A percentile compares a stretch with the other conserved stretches of the same genome.
These are phyloP conservation scores for Cryptococcus sp. DNA, from an alignment of 1,284 basidiomycete genomes.

Conservation along the genomic window DNA sequence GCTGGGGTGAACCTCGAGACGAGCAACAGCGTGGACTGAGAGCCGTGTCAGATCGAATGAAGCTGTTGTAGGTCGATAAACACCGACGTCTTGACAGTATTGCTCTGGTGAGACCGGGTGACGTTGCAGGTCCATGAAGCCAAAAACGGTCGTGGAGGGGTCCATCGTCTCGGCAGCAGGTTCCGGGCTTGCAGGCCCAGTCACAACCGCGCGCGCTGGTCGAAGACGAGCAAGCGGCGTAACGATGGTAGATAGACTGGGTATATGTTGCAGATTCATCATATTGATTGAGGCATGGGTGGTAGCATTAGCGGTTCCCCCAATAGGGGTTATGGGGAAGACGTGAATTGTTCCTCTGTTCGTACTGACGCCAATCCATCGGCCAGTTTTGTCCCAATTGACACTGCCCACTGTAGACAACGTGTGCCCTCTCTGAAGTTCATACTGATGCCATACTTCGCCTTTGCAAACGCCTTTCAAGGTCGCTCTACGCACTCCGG, in stretches of 20 bases:
- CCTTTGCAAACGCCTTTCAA: slow-evolving; percentile 29
- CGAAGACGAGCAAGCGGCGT: slow-evolving; percentile 62
- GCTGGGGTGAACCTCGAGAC: background rate
- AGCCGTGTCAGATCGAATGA: slow-evolving; percentile 36
- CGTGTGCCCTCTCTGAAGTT: slow-evolving; percentile 70
- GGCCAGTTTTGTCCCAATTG: slow-evolving; percentile 61
- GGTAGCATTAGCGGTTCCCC: slow-evolving; percentile 65
- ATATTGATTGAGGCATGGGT: slow-evolving; percentile 66
- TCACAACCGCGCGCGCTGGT: slow-evolving; percentile 3
- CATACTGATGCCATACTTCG: slow-evolving; percentile 65
- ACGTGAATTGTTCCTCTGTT: slow-evolving; percentile 60
- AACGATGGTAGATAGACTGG: slow-evolving; percentile 61
- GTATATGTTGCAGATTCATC: slow-evolving; percentile 59
- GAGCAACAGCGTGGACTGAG: slow-evolving; percentile 4
- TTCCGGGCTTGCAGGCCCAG: background rate
- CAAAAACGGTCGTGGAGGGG: slow-evolving; percentile 4
- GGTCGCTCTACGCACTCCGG: slow-evolving; percentile 7
- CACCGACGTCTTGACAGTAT: slow-evolving; percentile 36
- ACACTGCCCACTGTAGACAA: slow-evolving; percentile 63
- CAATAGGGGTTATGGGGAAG: slow-evolving; percentile 73
- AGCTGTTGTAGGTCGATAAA: slow-evolving; percentile 24
- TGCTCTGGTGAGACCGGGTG: slow-evolving; percentile 21
- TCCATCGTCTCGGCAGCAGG: background rate
- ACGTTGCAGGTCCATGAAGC: slow-evolving; percentile 19
- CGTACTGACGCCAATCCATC: slow-evolving; percentile 70